Evolutionary conservation across 768 basidiomycete genomes (phyloP).

Genomic region (Sarcomyxa edulis): DNA sequence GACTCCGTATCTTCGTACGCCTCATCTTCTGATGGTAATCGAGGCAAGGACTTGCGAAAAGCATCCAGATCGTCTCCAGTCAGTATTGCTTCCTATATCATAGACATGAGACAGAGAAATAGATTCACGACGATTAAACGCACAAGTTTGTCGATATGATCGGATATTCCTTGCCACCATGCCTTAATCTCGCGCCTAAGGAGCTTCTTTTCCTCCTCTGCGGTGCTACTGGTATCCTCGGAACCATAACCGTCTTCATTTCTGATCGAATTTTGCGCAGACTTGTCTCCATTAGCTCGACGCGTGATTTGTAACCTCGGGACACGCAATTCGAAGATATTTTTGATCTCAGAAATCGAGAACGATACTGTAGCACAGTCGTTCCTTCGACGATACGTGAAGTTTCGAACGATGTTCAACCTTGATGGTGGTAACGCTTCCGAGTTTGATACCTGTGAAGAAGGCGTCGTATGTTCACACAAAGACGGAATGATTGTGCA

Average conservation of each 20-base stretch:
- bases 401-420: slow-evolving; percentile 36
- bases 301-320: slow-evolving; percentile 55
- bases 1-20: slow-evolving; percentile 31
- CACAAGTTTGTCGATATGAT: slow-evolving; percentile 58
- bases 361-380: slow-evolving; percentile 30
- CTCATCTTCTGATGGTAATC: slow-evolving; percentile 54
- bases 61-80: slow-evolving; percentile 19
- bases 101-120: slow-evolving; percentile 2
- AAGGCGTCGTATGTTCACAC: slow-evolving; percentile 43
- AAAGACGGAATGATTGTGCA: slow-evolving; percentile 28
- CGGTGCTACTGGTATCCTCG: slow-evolving; percentile 10
- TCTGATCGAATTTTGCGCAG: neutral
- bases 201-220: slow-evolving; percentile 37
- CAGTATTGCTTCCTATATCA: slow-evolving; percentile 37
- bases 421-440: slow-evolving; percentile 23
- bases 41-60: slow-evolving; percentile 47
- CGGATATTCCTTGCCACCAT: slow-evolving; percentile 65
- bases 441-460: slow-evolving; percentile 15
- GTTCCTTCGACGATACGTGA: slow-evolving; percentile 4
- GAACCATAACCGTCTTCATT: neutral
- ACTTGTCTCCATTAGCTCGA: slow-evolving; percentile 10
- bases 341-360: slow-evolving; percentile 38
- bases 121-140: slow-evolving; percentile 15
- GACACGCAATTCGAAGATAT: slow-evolving; percentile 57
- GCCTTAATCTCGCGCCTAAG: slow-evolving; percentile 55